Base-by-base conservation (phyloP, 192 early-diverging fungal genomes). In the Pilaira anomala region DNA sequence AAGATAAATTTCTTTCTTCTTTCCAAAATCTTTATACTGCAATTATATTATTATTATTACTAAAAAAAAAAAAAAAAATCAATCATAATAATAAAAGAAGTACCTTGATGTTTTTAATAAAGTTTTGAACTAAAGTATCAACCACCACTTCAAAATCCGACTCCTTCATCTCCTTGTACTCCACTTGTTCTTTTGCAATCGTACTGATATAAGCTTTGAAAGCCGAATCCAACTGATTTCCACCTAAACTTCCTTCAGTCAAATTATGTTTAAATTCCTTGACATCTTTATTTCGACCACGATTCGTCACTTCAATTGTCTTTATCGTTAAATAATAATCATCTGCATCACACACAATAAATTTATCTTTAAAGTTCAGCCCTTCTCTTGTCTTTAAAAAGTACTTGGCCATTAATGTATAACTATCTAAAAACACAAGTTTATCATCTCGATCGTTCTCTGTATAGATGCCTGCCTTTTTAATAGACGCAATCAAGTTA, bases 61-160 rank as follows among this genome's bases (percentile, higher is more conserved):
- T 8, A 5, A 40, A 8, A 40, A 8, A 40, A 40, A 8, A 40
- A 8, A 8, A 40, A 40, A 40, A 40, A n/a, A 40, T 40, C 39
- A 8, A 12, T 40, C 18, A 16, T 4, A 13, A 18, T 18, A 16
- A 13, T 36, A 9, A 36, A 36, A 36, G 11, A 5, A 9, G 33
- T 36, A 36, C 33, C 33, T 36, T 36, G 4, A 36, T 36, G 11
- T 36, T 36, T 36, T 36, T 36, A 9, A 36, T 4, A 36, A 36
- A 36, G 5, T 55, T 16, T 36, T 30, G 29, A 33, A 55, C 28
- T 3, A 55, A 33, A 7, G 7, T 9, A 6, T 69, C 68, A 26
- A 79, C 72, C 9, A 83, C 79, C 0, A 79, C 75, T n/a, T 83
- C 82, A 77, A 83, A 83, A 8, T 79, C 73, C 26, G 76, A 75